These are phyloP conservation scores for Diaporthe destruens DNA, from an alignment of 2,329 filamentous ascomycete species.

Conservation along the genomic window DNA sequence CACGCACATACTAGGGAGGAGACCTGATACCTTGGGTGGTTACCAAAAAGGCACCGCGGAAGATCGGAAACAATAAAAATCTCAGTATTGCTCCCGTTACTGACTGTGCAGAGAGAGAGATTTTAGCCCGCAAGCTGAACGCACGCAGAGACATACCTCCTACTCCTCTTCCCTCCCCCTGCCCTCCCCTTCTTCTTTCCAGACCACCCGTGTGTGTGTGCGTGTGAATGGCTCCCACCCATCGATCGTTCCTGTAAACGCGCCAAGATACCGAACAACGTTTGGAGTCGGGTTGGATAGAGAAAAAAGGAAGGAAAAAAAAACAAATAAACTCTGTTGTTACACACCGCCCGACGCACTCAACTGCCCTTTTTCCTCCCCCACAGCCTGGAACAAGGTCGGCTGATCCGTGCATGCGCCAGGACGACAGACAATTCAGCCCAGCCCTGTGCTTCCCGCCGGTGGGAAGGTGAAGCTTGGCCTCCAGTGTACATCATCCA, in stretches of 20 bases:
- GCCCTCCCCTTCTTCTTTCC: too few relatives aligned
- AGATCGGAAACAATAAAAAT: slow-evolving; percentile 17
- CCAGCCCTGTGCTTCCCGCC: slow-evolving; percentile 10
- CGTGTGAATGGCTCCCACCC: not conserved
- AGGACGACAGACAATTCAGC: not conserved
- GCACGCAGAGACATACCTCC: slow-evolving; percentile 25
- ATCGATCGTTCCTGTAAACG: slow-evolving; percentile 5
- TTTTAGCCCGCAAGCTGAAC: not conserved
- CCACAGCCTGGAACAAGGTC: not conserved
- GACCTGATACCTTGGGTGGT: too few relatives aligned
- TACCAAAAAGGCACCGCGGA: not conserved
- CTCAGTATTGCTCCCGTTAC: slow-evolving; percentile 39
- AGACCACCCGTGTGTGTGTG: slow-evolving; percentile 1
- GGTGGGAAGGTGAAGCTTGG: not conserved
- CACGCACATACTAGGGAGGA: too few relatives aligned
- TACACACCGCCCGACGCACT: slow-evolving; percentile 29
- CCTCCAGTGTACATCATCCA: slow-evolving; percentile 1
- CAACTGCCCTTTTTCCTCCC: too few relatives aligned
- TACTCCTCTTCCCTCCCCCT: not conserved
- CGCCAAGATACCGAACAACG: slow-evolving; percentile 26
- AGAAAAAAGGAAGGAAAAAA: slow-evolving; percentile 15
- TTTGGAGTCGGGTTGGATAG: slow-evolving; percentile 18
- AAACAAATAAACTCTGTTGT: slow-evolving; percentile 30
- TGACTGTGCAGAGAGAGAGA: slow-evolving; percentile 21
- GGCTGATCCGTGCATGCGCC: not conserved